phyloP scores from a whole-genome alignment of 2,329 filamentous ascomycete species.

The Alternaria sp. region DNA sequence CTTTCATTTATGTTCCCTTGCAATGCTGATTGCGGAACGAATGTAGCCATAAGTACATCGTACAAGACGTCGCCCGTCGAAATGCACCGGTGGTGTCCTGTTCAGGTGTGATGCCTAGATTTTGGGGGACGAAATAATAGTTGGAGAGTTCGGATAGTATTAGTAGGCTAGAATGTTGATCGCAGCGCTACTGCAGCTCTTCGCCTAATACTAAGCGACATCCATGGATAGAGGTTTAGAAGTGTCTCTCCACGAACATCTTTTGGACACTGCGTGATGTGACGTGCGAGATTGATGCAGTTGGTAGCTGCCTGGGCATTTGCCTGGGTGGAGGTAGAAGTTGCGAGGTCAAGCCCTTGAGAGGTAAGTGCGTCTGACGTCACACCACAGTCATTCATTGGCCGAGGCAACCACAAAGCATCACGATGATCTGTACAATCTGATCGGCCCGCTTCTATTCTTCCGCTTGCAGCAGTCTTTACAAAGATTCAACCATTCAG shows the following conservation, averaged over 20 bases:
- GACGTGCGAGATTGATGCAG: not conserved
- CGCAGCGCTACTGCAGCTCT: not conserved
- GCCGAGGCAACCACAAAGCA: slow-evolving; percentile 1
- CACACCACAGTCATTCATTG: slow-evolving; percentile 9
- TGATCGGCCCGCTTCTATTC: slow-evolving; percentile 1
- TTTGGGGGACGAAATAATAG: not conserved
- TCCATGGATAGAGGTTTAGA: too few relatives aligned
- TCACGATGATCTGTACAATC: slow-evolving; percentile 1
- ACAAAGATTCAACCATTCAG: slow-evolving; percentile 13
- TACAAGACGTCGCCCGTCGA: not conserved
- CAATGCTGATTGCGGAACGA: not conserved
- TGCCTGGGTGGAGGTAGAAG: not conserved
- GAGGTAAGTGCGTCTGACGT: slow-evolving; percentile 7
- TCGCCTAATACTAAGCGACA: not conserved
- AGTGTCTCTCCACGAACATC: too few relatives aligned
- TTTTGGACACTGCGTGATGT: too few relatives aligned
- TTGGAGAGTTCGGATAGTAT: not conserved
- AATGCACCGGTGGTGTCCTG: not conserved
- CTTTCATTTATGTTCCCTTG: not conserved
- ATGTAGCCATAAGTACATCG: not conserved
- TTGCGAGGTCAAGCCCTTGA: not conserved
- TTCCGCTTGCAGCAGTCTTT: not conserved
- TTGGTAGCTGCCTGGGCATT: not conserved
- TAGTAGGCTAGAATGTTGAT: not conserved
- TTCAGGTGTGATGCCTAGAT: not conserved